Conservation (phyloP, 495 filamentous ascomycete genomes). For the Cudoniella acicularis region DNA sequence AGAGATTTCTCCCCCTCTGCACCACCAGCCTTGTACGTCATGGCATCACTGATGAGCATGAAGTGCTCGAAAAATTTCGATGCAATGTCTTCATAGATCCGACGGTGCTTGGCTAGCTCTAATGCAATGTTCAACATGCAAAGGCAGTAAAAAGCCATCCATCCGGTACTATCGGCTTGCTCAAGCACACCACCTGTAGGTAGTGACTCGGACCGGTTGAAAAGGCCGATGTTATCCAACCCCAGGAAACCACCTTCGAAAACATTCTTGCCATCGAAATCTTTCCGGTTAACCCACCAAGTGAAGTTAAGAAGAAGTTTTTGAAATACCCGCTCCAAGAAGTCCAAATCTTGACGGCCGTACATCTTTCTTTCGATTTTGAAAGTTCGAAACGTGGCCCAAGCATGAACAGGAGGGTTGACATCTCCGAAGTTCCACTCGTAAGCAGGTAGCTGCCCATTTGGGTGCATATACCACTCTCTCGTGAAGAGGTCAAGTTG, state of each 20-base stretch:
- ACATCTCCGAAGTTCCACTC: constrained; percentile 99
- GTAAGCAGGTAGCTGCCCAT: constrained; percentile 84
- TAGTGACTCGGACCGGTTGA: constrained; percentile 96
- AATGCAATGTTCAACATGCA: constrained; percentile 95
- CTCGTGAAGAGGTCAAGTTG: constrained; percentile 92
- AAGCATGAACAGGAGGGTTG: constrained; percentile 94
- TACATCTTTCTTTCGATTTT: constrained; percentile 98
- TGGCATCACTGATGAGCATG: constrained; percentile 94
- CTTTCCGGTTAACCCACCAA: constrained; percentile 98
- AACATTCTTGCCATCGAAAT: constrained; percentile 88
- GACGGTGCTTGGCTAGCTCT: constrained; percentile 88
- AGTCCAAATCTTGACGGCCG: constrained; percentile 89
- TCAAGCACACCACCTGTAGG: constrained; percentile 91
- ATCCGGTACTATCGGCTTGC: constrained; percentile 95
- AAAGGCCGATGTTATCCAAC: constrained; percentile 92
- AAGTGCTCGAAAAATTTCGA: constrained; percentile 99
- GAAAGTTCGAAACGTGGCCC: constrained; percentile 91
- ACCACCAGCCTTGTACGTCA: constrained; percentile 84
- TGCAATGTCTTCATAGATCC: constrained; percentile 97
- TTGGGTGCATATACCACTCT: constrained; percentile 99
- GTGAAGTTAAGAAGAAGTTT: constrained; percentile 95
- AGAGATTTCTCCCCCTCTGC: constrained; percentile 75
- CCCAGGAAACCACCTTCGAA: constrained; percentile 98
- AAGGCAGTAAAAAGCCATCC: constrained; percentile 97
- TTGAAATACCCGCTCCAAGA: constrained; percentile 93